A percentile compares a stretch with the other conserved stretches of the same genome.
Conservation (phyloP, 371 early-diverging fungal species). For the Gilbertella persicaria region DNA sequence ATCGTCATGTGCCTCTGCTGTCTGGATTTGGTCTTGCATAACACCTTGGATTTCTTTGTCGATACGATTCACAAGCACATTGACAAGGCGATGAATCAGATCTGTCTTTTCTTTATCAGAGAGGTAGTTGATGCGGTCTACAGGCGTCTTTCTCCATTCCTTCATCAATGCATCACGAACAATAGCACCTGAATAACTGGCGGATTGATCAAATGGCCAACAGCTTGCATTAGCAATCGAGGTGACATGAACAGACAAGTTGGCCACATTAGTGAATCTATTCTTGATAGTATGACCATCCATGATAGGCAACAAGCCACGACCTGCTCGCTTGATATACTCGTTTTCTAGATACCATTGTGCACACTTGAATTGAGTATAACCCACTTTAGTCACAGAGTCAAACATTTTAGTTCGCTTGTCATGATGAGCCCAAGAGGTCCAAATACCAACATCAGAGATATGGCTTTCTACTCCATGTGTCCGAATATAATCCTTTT, state of each 20-base stretch:
- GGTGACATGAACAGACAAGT: neutral
- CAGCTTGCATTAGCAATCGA: slow-evolving; percentile 16
- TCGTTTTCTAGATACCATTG: slow-evolving; percentile 8
- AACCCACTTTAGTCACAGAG: neutral
- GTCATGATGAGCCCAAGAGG: slow-evolving; percentile 11
- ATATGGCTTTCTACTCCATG: neutral
- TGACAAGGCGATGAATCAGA: slow-evolving; percentile 10
- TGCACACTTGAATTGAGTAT: neutral
- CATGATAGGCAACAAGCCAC: slow-evolving; percentile 24
- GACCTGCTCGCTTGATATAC: slow-evolving; percentile 8
- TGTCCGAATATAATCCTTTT: neutral
- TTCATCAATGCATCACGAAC: slow-evolving; percentile 14
- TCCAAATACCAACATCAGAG: slow-evolving; percentile 15
- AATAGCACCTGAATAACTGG: neutral
- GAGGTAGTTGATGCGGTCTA: slow-evolving; percentile 21
- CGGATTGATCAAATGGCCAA: slow-evolving; percentile 38
- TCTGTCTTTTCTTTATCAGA: neutral
- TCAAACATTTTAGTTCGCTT: neutral
- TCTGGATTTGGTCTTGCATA: slow-evolving; percentile 26
- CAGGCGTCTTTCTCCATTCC: slow-evolving; percentile 13
- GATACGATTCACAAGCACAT: slow-evolving; percentile 17
- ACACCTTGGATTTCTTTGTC: slow-evolving; percentile 31
- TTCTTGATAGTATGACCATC: slow-evolving; percentile 7
- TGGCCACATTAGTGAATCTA: slow-evolving; percentile 18
- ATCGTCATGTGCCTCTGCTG: slow-evolving; percentile 22